Evolutionary conservation across 345 rosid genomes (phyloP).

Genomic region (Gossypium australe): DNA sequence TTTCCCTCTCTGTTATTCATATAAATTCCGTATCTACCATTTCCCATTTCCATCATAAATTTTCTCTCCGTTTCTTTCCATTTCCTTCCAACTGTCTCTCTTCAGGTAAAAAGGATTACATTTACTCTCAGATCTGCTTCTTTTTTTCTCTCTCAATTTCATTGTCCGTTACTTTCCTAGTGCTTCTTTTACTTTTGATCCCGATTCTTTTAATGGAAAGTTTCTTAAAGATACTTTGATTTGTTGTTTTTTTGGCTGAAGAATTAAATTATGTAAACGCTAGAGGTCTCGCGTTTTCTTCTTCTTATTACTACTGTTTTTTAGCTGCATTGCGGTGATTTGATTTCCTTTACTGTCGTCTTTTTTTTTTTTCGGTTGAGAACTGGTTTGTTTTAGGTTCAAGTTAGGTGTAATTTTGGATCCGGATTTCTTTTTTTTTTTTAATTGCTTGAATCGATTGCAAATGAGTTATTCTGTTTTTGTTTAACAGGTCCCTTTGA

Average conservation of each 20-base stretch:
- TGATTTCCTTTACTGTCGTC: neutral
- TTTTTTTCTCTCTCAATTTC: conserved; percentile 17
- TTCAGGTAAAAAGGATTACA: conserved; percentile 15
- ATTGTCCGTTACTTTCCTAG: conserved; percentile 12
- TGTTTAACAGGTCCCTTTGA: conserved; percentile 34
- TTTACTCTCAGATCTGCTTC: conserved; percentile 8
- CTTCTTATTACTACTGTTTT: neutral
- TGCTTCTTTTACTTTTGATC: neutral
- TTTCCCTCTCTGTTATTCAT: neutral
- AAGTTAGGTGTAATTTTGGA: conserved; percentile 19
- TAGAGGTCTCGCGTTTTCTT: conserved; percentile 4
- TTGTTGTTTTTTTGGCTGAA: conserved; percentile 7
- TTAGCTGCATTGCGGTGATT: conserved; percentile 1
- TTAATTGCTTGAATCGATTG: neutral
- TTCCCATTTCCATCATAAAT: neutral
- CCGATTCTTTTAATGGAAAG: conserved; percentile 21
- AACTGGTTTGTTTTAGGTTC: conserved; percentile 18
- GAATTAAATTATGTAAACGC: neutral
- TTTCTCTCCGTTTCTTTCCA: conserved; percentile 3
- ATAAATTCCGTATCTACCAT: conserved; percentile 6
- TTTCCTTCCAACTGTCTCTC: neutral
- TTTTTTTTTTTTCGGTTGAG: conserved; percentile 5
- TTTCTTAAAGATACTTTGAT: conserved; percentile 2
- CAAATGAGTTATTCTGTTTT: neutral
- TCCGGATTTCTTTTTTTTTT: neutral